Evolutionary conservation across 192 early-diverging fungal genomes (phyloP), one percentile per base, ranked within the genome.

Genomic region (Gamsiella multidivaricata): DNA sequence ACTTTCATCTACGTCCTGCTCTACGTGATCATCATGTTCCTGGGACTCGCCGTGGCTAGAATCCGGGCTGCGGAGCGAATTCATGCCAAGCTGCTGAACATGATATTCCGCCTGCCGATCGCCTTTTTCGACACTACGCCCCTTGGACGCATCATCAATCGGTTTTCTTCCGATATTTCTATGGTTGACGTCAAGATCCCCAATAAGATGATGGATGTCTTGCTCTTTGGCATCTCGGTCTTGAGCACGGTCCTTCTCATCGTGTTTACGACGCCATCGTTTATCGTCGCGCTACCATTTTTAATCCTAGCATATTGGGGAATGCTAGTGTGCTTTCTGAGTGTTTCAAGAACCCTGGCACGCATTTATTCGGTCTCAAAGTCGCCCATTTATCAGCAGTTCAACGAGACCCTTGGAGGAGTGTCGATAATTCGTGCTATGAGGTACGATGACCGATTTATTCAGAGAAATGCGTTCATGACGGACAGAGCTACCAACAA

Each of bases 311-410:
- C 79, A 18, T 46, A 83, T 25, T 80, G 76, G 25, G 49, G 79
- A 31, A 55, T 83, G 17, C 53, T 81, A 33, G 42, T 60, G 32
- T 76, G 83, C 45, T 94, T 92, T 79, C 78, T 91, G 47, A 41
- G 82, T 1, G 85, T 86, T 7, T 87, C 87, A 3, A 87, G 92
- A 28, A 87, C 88, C 57, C 66, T 94, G 42, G 92, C 89, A 42
- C 84, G 92, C 17, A 74, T 95, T 29, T 91, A 94, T 52, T 87
- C 89, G 9, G 80, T 88, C 29, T 82, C 92, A 7, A 85, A 90
- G 18, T 88, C 86, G 12, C 94, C 94, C 0, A 82, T 95, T 0
- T 92, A 87, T 60, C 86, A 92, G 5, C 80, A 72, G 52, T 86
- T 85, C 47, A 82, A 84, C 52, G 86, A 89, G 66, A 75, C 88